Base-by-base conservation (phyloP, 495 filamentous ascomycete species). In the Hypoxylon subgilvum region DNA sequence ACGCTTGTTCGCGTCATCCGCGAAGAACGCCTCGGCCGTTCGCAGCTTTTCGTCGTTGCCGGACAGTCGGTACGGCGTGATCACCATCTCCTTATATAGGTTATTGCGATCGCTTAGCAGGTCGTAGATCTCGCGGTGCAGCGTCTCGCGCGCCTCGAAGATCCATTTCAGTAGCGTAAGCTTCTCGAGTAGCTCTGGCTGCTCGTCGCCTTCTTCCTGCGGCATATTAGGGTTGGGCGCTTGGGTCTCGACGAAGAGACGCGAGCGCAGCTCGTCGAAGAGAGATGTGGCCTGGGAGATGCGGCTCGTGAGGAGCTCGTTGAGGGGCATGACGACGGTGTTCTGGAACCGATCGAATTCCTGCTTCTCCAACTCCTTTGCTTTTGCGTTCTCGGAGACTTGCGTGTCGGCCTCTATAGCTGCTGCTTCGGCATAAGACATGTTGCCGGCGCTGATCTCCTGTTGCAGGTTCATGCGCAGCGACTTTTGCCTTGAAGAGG, bases 101-200 rank as follows among this genome's bases (percentile, higher is more conserved):
- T 90, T 84, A 63, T 96, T 94, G 30, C 91, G 88, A 60, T 89
- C 88, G 18, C 83, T 84, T 5, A 96, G 81, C 1, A 98, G 76
- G 30, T 94, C 88, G 67, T 89, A 93, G n/a, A 89, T 74, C 59
- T 90, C 88, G 4, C 86, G 83, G 68, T 97, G 87, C 4, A 97
- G 82, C 47, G 84, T 80, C 70, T 98, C 95, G 4, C 92, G 86
- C 4, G 88, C 88, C 65, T 98, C 94, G 64, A 96, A 97, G 21
- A 97, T 87, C 94, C 94, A 98, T 67, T 98, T 98, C 7, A 97
- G 78, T 19, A 96, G 84, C 0, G 94, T 97, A 3, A 98, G 80
- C 58, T 94, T 94, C 72, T 98, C 94, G 1, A 97, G 78, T 0
- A 97, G 79, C 74, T 97, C 95, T 0, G 94, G 92, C 67, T 93